phyloP scores from a whole-genome alignment of 2,329 filamentous ascomycete species.

The Bipolaris bicolor region DNA sequence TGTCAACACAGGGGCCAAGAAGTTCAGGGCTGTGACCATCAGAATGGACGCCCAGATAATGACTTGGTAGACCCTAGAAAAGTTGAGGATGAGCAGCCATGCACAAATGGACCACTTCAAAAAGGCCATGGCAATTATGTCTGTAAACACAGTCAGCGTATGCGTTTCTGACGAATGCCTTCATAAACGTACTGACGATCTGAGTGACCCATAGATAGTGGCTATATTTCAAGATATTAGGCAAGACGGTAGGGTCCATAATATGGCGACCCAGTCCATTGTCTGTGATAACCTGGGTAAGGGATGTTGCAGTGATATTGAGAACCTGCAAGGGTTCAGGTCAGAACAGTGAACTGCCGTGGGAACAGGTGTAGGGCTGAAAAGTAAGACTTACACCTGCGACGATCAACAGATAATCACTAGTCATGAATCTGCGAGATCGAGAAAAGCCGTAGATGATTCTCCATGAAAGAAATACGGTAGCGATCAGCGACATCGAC shows the following conservation, averaged over 20 bases:
- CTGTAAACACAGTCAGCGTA: background rate
- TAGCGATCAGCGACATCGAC: slow-evolving; percentile 28
- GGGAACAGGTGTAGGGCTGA: slow-evolving; percentile 1
- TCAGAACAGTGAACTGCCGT: slow-evolving; percentile 9
- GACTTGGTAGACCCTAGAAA: slow-evolving; percentile 31
- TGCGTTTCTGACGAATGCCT: background rate
- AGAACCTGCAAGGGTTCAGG: slow-evolving; percentile 15
- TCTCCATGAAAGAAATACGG: slow-evolving; percentile 34
- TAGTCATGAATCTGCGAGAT: slow-evolving; percentile 29
- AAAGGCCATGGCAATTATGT: slow-evolving; percentile 38
- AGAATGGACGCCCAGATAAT: slow-evolving; percentile 39
- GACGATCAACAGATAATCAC: slow-evolving; percentile 37
- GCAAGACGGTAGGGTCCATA: slow-evolving; percentile 28
- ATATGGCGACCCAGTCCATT: slow-evolving; percentile 32
- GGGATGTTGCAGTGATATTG: slow-evolving; percentile 23
- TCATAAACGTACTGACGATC: slow-evolving; percentile 22
- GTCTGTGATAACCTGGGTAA: slow-evolving; percentile 24
- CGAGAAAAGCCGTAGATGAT: slow-evolving; percentile 28
- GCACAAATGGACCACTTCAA: slow-evolving; percentile 42
- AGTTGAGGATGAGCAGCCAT: slow-evolving; percentile 38
- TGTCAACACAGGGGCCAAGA: slow-evolving; percentile 31
- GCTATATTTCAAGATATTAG: slow-evolving; percentile 24
- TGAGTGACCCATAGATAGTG: slow-evolving; percentile 36
- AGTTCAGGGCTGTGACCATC: slow-evolving; percentile 36
- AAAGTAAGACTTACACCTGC: slow-evolving; percentile 26